These are phyloP conservation scores for Allantophomopsis lycopodina DNA, from an alignment of 2,329 filamentous ascomycete genomes.

Conservation along the genomic window DNA sequence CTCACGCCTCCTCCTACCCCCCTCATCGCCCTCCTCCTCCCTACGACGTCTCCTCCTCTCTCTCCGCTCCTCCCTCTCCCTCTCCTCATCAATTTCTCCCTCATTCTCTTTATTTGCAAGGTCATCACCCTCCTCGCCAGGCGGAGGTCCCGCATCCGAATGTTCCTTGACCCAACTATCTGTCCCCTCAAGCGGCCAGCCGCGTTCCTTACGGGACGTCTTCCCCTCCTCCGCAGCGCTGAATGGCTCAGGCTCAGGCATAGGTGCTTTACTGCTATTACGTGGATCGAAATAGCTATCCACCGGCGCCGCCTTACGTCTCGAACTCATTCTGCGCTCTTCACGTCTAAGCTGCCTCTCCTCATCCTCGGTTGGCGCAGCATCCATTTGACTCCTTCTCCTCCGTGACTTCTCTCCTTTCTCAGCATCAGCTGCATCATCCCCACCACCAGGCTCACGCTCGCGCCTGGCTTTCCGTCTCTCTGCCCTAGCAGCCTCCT, in stretches of 20 bases:
- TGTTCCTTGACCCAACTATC: slow-evolving; percentile 55
- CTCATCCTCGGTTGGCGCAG: slow-evolving; percentile 32
- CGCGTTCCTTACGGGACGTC: slow-evolving; percentile 18
- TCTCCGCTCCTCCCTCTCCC: slow-evolving; percentile 10
- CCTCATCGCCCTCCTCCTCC: slow-evolving; percentile 11
- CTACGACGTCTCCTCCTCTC: slow-evolving; percentile 14
- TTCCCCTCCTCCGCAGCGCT: slow-evolving; percentile 13
- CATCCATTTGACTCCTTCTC: slow-evolving; percentile 30
- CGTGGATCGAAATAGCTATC: slow-evolving; percentile 31
- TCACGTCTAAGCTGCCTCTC: slow-evolving; percentile 40
- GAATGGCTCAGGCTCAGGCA: slow-evolving; percentile 10
- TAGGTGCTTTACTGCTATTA: slow-evolving; percentile 24
- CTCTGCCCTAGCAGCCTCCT: slow-evolving; percentile 30
- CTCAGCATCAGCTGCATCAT: slow-evolving; percentile 29
- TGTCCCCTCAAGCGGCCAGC: slow-evolving; percentile 50
- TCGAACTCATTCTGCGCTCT: slow-evolving; percentile 29
- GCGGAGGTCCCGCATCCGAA: slow-evolving; percentile 45
- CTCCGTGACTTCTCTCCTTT: slow-evolving; percentile 27
- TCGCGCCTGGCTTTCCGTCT: slow-evolving; percentile 30
- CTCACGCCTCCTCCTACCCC: slow-evolving; percentile 14
- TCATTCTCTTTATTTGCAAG: slow-evolving; percentile 4
- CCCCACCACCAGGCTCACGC: slow-evolving; percentile 31
- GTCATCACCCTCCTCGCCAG: slow-evolving; percentile 20
- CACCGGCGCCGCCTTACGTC: slow-evolving; percentile 27
- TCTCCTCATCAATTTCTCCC: slow-evolving; percentile 12